A percentile compares a stretch with the other conserved stretches of the same genome.
These are phyloP conservation scores for Myxozyma melibiosi DNA, from an alignment of 805 yeast genomes.

Conservation along the genomic window DNA sequence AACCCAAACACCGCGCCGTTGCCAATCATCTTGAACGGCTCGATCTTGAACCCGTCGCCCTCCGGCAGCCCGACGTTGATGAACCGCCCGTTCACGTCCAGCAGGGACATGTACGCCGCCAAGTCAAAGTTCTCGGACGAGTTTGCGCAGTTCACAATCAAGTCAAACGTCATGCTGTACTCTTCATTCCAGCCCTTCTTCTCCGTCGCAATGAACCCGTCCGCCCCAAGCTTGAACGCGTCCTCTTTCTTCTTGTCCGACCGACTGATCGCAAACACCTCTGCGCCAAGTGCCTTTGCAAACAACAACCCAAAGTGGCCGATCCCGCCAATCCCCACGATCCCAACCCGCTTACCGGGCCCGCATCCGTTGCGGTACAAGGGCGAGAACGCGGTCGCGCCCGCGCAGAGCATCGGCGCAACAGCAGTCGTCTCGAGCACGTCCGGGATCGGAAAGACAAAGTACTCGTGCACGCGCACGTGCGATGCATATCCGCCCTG, in stretches of 20 bases:
- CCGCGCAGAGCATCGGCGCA: conserved; percentile 78
- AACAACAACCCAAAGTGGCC: conserved; percentile 63
- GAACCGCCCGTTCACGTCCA: conserved; percentile 60
- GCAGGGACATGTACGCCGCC: conserved; percentile 49
- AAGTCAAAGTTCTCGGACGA: conserved; percentile 55
- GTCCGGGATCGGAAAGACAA: conserved; percentile 65
- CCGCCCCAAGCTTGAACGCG: conserved; percentile 58
- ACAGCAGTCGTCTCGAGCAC: conserved; percentile 52
- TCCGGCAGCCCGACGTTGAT: conserved; percentile 67
- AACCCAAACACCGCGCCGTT: conserved; percentile 54
- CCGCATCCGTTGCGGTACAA: conserved; percentile 51
- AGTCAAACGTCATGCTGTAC: conserved; percentile 47
- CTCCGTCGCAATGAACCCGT: conserved; percentile 53
- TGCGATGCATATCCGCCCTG: conserved; percentile 72
- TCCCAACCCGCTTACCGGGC: conserved; percentile 56
- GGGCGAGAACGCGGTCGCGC: conserved; percentile 71
- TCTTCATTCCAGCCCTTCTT: conserved; percentile 45
- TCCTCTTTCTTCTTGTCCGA: conserved; percentile 53
- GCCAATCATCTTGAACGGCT: conserved; percentile 25
- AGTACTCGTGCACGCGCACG: conserved; percentile 62
- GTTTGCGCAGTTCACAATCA: conserved; percentile 56
- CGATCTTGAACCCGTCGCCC: conserved; percentile 25
- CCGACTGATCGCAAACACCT: conserved; percentile 63
- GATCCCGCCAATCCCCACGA: conserved; percentile 61
- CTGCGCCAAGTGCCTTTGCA: conserved; percentile 63